A percentile compares a stretch with the other conserved stretches of the same genome.
phyloP scores from a whole-genome alignment of 2,329 filamentous ascomycete species.

The Sporothrix euskadiensis region DNA sequence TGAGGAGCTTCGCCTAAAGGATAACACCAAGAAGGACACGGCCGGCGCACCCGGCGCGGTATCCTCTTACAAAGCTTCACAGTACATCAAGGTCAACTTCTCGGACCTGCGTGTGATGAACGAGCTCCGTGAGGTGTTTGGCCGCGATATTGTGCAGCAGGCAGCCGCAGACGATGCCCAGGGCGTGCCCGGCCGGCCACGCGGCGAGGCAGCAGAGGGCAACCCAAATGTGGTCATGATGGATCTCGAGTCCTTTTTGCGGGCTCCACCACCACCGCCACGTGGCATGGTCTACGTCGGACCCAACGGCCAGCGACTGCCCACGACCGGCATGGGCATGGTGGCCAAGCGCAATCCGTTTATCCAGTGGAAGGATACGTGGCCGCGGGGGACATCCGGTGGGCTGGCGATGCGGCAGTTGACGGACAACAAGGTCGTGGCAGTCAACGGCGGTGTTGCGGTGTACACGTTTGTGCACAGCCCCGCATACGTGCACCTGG shows the following conservation, averaged over 20 bases:
- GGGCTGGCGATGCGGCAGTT: conserved; percentile 71
- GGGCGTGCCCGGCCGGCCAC: conserved; percentile 33
- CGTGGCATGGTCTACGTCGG: conserved; percentile 24
- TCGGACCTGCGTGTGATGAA: conserved; percentile 79
- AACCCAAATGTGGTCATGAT: conserved; percentile 44
- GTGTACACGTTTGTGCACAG: conserved; percentile 81
- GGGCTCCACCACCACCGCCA: conserved; percentile 27
- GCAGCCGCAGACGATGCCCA: conserved; percentile 53
- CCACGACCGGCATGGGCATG: conserved; percentile 58
- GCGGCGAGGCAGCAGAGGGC: conserved; percentile 36
- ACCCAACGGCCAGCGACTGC: conserved; percentile 7
- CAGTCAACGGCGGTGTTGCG: conserved; percentile 49
- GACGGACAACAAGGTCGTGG: not conserved
- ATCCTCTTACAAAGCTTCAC: conserved; percentile 6
- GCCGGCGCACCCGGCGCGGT: conserved; percentile 23
- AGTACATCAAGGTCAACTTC: conserved; percentile 14
- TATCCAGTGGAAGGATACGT: conserved; percentile 82
- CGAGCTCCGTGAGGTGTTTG: conserved; percentile 75
- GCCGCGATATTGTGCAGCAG: conserved; percentile 58
- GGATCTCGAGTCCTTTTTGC: conserved; percentile 59
- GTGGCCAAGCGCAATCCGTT: conserved; percentile 78
- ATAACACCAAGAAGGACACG: not conserved
- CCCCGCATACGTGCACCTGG: conserved; percentile 68
- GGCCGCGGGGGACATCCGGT: conserved; percentile 76
- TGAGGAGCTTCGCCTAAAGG: conserved; percentile 48